Base-by-base conservation (phyloP, 495 filamentous ascomycete species). In the Penicillium pulvis region DNA sequence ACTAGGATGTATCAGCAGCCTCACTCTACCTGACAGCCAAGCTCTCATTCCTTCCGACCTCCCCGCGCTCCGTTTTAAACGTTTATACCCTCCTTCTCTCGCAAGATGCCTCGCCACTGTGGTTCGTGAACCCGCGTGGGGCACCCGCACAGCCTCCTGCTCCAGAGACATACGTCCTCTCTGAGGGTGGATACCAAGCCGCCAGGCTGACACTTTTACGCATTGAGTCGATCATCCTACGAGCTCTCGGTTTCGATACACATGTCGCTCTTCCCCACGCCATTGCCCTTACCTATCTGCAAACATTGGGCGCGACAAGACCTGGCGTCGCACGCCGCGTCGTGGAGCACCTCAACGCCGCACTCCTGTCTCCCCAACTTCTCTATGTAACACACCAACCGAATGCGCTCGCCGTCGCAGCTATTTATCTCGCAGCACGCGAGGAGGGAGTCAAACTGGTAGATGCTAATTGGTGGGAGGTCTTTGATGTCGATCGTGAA, bases 401-500 rank as follows among this genome's bases (percentile, higher is more conserved):
- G 23, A 82, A 87, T 54, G 83, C 85, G 23, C 76, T 98, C 12
- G 95, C 95, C 4, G 90, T 92, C 6, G 91, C 93, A 14, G 90
- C 93, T 4, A 87, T 96, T 17, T 98, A 98, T 69, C 83, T 92
- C 17, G 90, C 92, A 9, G 87, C 91, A n/a, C 83, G 89, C 24
- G 92, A 98, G 55, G 69, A 85, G 3, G 86, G 80, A 0, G 82
- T 88, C 30, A 91, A 89, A 69, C 79, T 98, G 71, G 89, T 93
- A 3, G 87, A 87, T 50, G 80, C 76, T 24, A 87, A 91, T 51
- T 98, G 94, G 94, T 98, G 94, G 94, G 92, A 95, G 74, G 90
- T 97, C 1, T 98, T 98, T 72, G 94, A 98, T 76, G 90, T 92
- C n/a, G 93, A 97, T 50, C 80, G 95, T 20, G 94, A 98, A 79